A percentile compares a stretch with the other conserved stretches of the same genome.
These are phyloP conservation scores for Pseudocercospora macadamiae DNA, from an alignment of 2,329 filamentous ascomycete genomes.

Conservation along the genomic window DNA sequence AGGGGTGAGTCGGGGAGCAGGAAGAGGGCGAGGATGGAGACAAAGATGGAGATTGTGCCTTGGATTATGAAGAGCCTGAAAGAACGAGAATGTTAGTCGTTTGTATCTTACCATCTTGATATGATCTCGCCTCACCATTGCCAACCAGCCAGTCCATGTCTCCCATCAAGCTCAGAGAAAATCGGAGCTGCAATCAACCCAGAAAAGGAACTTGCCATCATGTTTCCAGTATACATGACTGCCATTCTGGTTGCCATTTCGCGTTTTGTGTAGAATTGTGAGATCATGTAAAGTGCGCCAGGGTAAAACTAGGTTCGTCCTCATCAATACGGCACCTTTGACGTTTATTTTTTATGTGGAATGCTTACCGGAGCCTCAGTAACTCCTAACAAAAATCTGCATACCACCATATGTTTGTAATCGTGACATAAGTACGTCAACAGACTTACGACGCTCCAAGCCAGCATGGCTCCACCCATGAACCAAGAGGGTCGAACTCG, in stretches of 20 bases:
- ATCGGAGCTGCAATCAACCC: conserved; percentile 61
- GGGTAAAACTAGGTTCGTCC: neutral
- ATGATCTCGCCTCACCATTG: conserved; percentile 21
- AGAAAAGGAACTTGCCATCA: conserved; percentile 66
- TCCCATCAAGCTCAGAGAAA: conserved; percentile 63
- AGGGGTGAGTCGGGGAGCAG: conserved; percentile 65
- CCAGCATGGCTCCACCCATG: conserved; percentile 17
- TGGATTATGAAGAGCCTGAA: conserved; percentile 66
- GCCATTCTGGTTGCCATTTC: conserved; percentile 40
- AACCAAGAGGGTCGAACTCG: conserved; percentile 13
- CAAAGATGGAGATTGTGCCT: conserved; percentile 63
- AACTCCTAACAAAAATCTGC: conserved; percentile 14
- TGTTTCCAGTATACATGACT: conserved; percentile 32
- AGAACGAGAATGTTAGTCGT: neutral
- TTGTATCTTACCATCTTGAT: no score
- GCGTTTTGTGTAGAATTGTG: conserved; percentile 48
- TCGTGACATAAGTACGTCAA: conserved; percentile 14
- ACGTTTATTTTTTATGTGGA: no score
- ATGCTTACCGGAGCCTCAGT: conserved; percentile 8
- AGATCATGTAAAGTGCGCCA: conserved; percentile 15
- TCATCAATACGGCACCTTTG: neutral
- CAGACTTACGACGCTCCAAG: conserved; percentile 13
- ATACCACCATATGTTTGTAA: conserved; percentile 10
- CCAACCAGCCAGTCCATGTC: conserved; percentile 61
- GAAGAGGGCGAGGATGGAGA: conserved; percentile 61